Conservation (phyloP, 2,329 filamentous ascomycete genomes). For the Cladosporium sp. region DNA sequence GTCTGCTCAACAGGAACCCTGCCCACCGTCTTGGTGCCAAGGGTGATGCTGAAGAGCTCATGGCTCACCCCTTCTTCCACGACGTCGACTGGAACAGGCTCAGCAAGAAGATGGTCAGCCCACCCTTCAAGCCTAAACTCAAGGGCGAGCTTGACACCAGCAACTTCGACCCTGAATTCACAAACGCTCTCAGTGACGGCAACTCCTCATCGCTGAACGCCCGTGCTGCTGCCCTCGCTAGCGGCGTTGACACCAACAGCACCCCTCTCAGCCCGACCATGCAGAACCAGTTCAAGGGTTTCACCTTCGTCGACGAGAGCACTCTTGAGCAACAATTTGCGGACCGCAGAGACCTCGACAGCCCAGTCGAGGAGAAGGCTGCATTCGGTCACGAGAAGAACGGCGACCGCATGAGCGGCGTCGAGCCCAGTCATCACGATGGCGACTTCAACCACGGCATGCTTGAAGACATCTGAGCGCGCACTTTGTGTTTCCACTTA, state of each 20-base stretch:
- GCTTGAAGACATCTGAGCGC: constrained; percentile 33
- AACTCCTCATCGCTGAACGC: constrained; percentile 84
- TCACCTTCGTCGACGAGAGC: constrained; percentile 98
- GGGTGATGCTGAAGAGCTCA: constrained; percentile 88
- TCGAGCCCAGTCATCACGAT: constrained; percentile 41
- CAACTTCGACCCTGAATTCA: constrained; percentile 98
- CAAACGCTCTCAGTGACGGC: constrained; percentile 82
- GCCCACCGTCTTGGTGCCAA: constrained; percentile 90
- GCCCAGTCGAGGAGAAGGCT: constrained; percentile 14
- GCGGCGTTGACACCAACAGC: constrained; percentile 74
- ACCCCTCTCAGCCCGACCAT: constrained; percentile 92
- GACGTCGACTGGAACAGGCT: constrained; percentile 92
- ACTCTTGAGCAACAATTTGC: constrained; percentile 80
- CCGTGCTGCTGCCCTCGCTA: constrained; percentile 78
- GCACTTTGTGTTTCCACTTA: neutral
- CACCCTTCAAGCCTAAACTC: constrained; percentile 95
- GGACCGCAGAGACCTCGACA: constrained; percentile 33
- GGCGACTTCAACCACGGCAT: constrained; percentile 45
- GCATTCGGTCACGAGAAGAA: constrained; percentile 24
- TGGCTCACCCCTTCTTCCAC: constrained; percentile 87
- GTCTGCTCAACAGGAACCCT: constrained; percentile 91
- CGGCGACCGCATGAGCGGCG: constrained; percentile 50
- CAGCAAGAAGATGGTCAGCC: constrained; percentile 84
- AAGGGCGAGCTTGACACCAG: constrained; percentile 95
- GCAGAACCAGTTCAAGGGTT: constrained; percentile 97